phyloP scores from a whole-genome alignment of 2,329 filamentous ascomycete species.

The Pseudogymnoascus sp. region DNA sequence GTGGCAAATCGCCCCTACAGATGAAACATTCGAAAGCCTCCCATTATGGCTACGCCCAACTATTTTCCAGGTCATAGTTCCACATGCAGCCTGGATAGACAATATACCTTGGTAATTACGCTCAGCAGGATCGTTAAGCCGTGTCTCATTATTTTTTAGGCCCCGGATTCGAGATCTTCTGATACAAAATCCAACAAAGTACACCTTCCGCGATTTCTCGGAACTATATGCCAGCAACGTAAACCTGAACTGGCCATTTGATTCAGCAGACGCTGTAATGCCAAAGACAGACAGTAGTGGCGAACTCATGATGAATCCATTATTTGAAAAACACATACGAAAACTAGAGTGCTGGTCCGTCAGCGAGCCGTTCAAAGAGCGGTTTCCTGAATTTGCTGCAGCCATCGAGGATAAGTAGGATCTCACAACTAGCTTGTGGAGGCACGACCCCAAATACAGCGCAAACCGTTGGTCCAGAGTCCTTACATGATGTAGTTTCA shows the following conservation, averaged over 20 bases:
- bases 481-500: neutral
- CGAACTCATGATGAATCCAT: slow-evolving; percentile 9
- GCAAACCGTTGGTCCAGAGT: neutral
- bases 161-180: slow-evolving; percentile 13
- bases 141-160: neutral
- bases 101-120: slow-evolving; percentile 14
- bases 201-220: slow-evolving; percentile 13
- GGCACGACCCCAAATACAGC: neutral
- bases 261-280: slow-evolving; percentile 11
- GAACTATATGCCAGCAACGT: slow-evolving; percentile 12
- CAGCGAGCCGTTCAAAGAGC: slow-evolving; percentile 4
- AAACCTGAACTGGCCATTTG: slow-evolving; percentile 10
- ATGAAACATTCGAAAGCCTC: slow-evolving; percentile 10
- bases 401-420: slow-evolving; percentile 7
- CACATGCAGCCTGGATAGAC: slow-evolving; percentile 14
- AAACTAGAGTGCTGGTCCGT: slow-evolving; percentile 13
- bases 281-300: neutral
- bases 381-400: slow-evolving; percentile 14
- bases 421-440: neutral
- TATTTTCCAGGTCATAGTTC: slow-evolving; percentile 7
- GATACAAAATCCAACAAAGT: slow-evolving; percentile 13
- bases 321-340: slow-evolving; percentile 10
- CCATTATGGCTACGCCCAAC: slow-evolving; percentile 13
- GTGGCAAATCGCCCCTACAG: slow-evolving; percentile 3
- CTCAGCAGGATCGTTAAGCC: neutral